A percentile compares a stretch with the other conserved stretches of the same genome.
Conservation (phyloP, 257 asterid genomes). For the Datura wrightii region DNA sequence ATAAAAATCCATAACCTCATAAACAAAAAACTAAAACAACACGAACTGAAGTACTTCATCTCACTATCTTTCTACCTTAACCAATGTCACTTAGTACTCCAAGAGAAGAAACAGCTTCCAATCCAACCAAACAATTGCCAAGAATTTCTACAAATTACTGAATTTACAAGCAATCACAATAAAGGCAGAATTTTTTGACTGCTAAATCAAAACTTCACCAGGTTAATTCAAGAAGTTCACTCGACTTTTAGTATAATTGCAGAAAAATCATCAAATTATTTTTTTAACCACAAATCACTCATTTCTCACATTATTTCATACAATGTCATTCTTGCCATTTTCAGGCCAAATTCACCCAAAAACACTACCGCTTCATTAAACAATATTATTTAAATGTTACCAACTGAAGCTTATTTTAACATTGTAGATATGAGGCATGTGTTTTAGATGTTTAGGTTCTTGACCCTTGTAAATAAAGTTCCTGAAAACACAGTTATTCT, state of each 20-base stretch:
- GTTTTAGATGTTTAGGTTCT: not conserved
- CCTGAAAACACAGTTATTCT: no score
- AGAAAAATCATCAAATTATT: no score
- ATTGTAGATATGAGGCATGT: not conserved
- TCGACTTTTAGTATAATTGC: no score
- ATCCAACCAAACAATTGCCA: not conserved
- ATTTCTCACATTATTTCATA: no score
- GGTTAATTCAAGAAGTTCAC: not conserved
- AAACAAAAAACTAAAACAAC: not conserved
- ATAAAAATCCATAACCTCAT: not conserved
- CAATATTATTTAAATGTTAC: not conserved
- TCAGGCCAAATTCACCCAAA: not conserved
- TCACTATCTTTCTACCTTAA: not conserved
- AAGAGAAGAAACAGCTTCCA: not conserved
- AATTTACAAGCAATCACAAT: not conserved
- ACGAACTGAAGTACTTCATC: not conserved
- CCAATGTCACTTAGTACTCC: not conserved
- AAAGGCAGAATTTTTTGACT: not conserved
- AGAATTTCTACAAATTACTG: slow-evolving; percentile 1
- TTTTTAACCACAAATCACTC: no score
- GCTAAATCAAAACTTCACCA: not conserved
- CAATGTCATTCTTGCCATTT: not conserved
- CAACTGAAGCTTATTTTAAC: not conserved
- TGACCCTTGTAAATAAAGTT: no score
- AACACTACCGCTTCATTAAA: not conserved